Base-by-base conservation (phyloP, 371 early-diverging fungal genomes). In the Mucor piriformis region DNA sequence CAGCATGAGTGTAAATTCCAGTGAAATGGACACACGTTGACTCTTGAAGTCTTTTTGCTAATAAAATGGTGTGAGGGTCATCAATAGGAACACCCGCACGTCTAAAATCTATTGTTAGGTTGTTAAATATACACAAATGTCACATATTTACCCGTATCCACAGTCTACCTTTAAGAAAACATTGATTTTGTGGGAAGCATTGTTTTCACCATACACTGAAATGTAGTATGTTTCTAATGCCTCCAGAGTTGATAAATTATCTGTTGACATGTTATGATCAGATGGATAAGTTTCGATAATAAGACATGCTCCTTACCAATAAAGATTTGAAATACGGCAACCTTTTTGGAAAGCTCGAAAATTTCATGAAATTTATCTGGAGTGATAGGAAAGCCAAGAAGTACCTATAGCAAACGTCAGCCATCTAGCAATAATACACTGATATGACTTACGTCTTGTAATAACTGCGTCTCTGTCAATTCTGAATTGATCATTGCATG, bases 1-100 rank as follows among this genome's bases (percentile, higher is more conserved):
- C 79, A 8, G 76, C 72, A 44, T 79, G 79, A 3, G 73, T 64
- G 23, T 79, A 79, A 6, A 79, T 61, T 18, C 79, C 79, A n/a
- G 49, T 42, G 3, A 79, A 43, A 15, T 49, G 27, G 8, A 72
- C 43, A 55, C 60, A 42, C 3, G 59, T 35, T 15, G 76, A 79
- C 5, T 54, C 29, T 2, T 52, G 54, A 3, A 79, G 63, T 8
- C 76, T 68, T 23, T 64, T 59, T 8, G 79, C 79, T n/a, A 79
- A 59, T 8, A 57, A 35, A 32, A 79, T 18, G 0, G 70, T 55
- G 11, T 56, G 27, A 1, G 54, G 32, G 12, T 70, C 56, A 25
- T 72, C 49, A 12, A 72, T 43, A 35, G 76, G 66, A 15, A 63
- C 72, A 38, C 79, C 79, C 3, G 79, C 76, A 51, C 79, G 79